These are phyloP conservation scores for Lodderomyces parapsilosis DNA, from an alignment of 1,139 yeast species.

Conservation along the genomic window DNA sequence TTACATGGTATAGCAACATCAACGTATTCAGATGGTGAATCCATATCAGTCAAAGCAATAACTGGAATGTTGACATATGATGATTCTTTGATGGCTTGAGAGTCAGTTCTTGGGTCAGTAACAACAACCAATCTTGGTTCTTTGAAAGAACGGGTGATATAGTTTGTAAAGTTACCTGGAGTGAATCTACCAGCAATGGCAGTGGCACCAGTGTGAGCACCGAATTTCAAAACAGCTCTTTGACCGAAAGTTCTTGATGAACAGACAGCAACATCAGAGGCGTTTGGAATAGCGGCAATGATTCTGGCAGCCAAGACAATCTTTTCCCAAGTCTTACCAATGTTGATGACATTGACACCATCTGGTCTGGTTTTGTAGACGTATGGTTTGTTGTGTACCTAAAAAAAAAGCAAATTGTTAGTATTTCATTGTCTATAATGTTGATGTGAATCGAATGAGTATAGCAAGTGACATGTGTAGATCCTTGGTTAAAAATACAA, in stretches of 20 bases:
- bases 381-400: conserved; percentile 99
- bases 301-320: conserved; percentile 99
- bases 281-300: conserved; percentile 98
- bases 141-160: conserved; percentile 99
- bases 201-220: conserved; percentile 99
- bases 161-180: conserved; percentile 99
- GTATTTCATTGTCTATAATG: conserved; percentile 25
- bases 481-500: no score
- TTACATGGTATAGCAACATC: conserved; percentile 99
- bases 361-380: conserved; percentile 99
- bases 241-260: conserved; percentile 99
- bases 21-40: conserved; percentile 98
- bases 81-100: conserved; percentile 99
- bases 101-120: conserved; percentile 99
- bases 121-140: conserved; percentile 99
- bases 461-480: no score
- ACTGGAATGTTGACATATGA: conserved; percentile 99
- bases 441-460: no score
- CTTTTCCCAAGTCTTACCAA: conserved; percentile 99
- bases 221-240: conserved; percentile 99
- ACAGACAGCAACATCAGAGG: conserved; percentile 97
- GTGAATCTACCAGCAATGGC: conserved; percentile 99
- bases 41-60: conserved; percentile 97
- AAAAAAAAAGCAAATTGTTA: conserved; percentile 44
- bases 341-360: conserved; percentile 98